Base-by-base conservation (phyloP, 768 basidiomycete species). In the Mycena amicta region DNA sequence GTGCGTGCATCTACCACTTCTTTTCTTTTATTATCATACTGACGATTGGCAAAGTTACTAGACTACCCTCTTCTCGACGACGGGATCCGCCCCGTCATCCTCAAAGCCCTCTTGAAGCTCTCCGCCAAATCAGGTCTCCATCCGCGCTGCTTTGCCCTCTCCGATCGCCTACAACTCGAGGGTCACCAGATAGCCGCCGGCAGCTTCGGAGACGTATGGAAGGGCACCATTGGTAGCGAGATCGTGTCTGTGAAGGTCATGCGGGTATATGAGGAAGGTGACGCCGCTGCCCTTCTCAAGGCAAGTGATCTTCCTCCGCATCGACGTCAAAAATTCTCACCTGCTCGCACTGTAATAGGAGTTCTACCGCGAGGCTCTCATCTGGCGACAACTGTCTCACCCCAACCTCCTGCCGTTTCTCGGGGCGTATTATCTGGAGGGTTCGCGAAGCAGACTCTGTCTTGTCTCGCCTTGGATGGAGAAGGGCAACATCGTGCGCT, bases 381-480 rank as follows among this genome's bases (percentile, higher is more conserved):
- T 68, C 16, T 75, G 71, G 74, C 66, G 67, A 27, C 72, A 75
- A 47, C 57, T 74, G 16, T 68, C 68, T 0, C 71, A 73, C 59
- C 67, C 61, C 20, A 71, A 72, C 49, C 53, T 72, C 11, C 59
- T 74, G n/a, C 73, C 72, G 5, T 72, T 73, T 43, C 68, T 68
- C 26, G 73, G 73, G 3, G 41, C 69, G 23, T 67, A 65, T 56
- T 62, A 58, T 45, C 45, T 67, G 13, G 61, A 61, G 25, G 57
- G 52, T 3, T 65, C 71, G 40, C 56, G 56, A 8, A 37, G 50
- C 18, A 56, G 53, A 31, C 45, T 50, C 23, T 26, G 50, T 18
- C 65, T 80, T 18, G 70, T 79, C 40, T 77, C 77, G 3, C 77
- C 69, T 27, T 77, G 75, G 75, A 76, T 77, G 75, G 53, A 64